Base-by-base conservation (phyloP, 805 yeast genomes). In the Spathaspora arborariae region DNA sequence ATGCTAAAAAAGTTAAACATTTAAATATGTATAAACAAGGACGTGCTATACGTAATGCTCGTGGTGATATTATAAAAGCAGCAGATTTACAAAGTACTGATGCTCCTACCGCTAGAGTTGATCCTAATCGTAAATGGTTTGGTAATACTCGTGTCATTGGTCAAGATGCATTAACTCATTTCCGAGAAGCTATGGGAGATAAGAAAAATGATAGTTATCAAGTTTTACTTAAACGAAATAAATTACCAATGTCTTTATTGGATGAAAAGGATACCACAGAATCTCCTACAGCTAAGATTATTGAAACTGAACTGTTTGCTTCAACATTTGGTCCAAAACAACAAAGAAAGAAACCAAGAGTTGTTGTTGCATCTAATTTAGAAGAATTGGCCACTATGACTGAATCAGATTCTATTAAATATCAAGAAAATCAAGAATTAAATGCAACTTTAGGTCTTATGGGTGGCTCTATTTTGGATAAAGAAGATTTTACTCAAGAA, bases 121-220 rank as follows among this genome's bases (percentile, higher is more conserved):
- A 88, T 62, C 98, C 99, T 5, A 92, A 92, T 66, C 81, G 96
- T 65, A 81, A 95, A 62, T 92, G 98, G 99, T 94, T 94, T 63
- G 97, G 97, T 42, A 94, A 90, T 68, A 89, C 99, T 11, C 81
- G 99, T 62, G 99, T 92, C 36, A 92, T 92, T 60, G 92, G 97
- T 4, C 99, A 92, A 65, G 97, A 94, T 74, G 97, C 98, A 1
- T 74, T 92, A 58, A 75, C 85, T 22, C 98, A 94, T 70, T 92
- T 92, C 72, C 79, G 99, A 64, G 94, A 88, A 55, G 97, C 97
- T 7, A 76, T 92, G 71, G 95, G 94, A 41, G 96, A 85, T 51
- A 86, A 85, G 58, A 79, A 84, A 57, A 76, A 83, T 55, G 96
- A 92, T 59, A 66, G 82, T 1, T 92, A 90, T 64, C 95, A 91